These are phyloP conservation scores for Smallanthus sonchifolius DNA, from an alignment of 129 eudicot species.

Conservation along the genomic window DNA sequence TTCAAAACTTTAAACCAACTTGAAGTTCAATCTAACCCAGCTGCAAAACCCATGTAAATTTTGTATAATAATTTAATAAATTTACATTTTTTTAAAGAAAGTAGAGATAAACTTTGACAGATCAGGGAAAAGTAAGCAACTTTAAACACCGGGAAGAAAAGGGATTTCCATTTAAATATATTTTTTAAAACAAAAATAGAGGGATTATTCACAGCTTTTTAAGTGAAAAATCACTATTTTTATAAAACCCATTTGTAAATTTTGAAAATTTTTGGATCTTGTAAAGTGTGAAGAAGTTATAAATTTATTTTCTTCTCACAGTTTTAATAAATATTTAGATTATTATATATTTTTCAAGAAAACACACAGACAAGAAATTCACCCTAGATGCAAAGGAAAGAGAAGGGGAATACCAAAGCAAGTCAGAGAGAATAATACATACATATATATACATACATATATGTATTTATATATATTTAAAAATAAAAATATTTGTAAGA, in stretches of 20 bases:
- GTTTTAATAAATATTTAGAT: neutral
- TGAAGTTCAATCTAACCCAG: constrained; percentile 30
- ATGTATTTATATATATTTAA: neutral
- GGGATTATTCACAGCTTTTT: neutral
- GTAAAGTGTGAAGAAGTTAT: neutral
- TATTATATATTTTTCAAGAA: neutral
- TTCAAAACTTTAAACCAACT: neutral
- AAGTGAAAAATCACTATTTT: neutral
- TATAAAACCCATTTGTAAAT: neutral
- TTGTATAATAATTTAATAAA: neutral
- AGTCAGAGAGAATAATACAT: constrained; percentile 31
- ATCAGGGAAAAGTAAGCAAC: constrained; percentile 15
- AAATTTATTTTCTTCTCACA: neutral
- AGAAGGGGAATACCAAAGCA: constrained; percentile 1
- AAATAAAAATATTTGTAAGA: neutral
- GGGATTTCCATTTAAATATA: neutral
- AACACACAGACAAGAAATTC: neutral
- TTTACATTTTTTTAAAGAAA: neutral
- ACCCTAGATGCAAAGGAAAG: neutral
- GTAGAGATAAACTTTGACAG: neutral
- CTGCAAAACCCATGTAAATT: neutral
- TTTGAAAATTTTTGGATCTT: neutral
- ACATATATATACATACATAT: neutral
- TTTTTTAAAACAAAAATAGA: neutral
- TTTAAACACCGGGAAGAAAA: neutral